These are phyloP conservation scores for Chernovozyma sophiae-reginae DNA, from an alignment of 1,139 yeast species.

Conservation along the genomic window DNA sequence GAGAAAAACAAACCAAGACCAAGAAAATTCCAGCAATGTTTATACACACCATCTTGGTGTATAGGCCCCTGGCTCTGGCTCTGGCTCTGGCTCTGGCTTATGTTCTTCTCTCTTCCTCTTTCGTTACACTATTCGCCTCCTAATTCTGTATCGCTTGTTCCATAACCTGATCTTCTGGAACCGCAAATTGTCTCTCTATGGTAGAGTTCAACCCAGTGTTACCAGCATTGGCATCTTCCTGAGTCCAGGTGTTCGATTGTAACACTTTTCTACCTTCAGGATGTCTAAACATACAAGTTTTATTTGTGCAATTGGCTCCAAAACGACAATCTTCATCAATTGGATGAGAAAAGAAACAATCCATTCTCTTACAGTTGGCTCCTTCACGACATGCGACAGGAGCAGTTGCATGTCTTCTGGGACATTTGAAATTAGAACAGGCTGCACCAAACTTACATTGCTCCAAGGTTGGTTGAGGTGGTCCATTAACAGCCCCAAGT, in stretches of 20 bases:
- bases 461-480: conserved; percentile 55
- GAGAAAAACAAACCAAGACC: too few species aligned
- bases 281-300: conserved; percentile 68
- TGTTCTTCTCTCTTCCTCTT: conserved; percentile 9
- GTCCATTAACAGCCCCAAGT: conserved; percentile 18
- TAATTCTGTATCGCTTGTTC: conserved; percentile 57
- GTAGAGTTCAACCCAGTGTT: conserved; percentile 20
- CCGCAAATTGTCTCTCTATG: conserved; percentile 67
- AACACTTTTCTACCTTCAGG: conserved; percentile 61
- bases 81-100: neutral
- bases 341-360: conserved; percentile 82
- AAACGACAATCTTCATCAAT: conserved; percentile 74
- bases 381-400: conserved; percentile 79
- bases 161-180: conserved; percentile 70
- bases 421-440: conserved; percentile 76
- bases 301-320: conserved; percentile 68
- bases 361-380: conserved; percentile 66
- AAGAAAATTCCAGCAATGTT: too few species aligned
- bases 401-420: conserved; percentile 78
- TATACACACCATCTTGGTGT: too few species aligned
- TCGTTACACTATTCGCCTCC: conserved; percentile 8
- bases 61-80: too few species aligned
- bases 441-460: conserved; percentile 75
- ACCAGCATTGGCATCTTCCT: conserved; percentile 15
- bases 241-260: conserved; percentile 44